Evolutionary conservation across 257 asterid genomes (phyloP), one percentile per base, ranked within the genome.

Genomic region (Sherardia arvensis): DNA sequence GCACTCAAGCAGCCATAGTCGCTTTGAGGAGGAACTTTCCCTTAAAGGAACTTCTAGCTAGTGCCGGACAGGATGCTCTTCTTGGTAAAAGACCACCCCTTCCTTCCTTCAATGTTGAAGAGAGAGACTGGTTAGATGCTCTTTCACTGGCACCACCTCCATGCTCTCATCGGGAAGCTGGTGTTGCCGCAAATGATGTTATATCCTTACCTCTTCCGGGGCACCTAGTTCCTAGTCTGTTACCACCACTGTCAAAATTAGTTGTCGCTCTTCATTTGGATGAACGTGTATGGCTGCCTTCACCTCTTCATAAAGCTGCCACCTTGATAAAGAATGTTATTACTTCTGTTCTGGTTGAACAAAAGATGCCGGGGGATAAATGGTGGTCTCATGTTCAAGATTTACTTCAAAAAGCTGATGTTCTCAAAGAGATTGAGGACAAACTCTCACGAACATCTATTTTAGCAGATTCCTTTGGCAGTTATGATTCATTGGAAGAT

Each of bases 81-180:
- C 70, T 61, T 29, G 64, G 62, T 71, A 73, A 77, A 57, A 72
- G 73, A 63, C 86, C 85, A 27, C 75, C 84, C 10, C 84, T 87
- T 78, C 96, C 96, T 34, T 47, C 66, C 26, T 83, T 93, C 78
- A 48, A 78, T 22, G 99, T 93, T 76, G 97, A 85, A 78, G 99
- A 93, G 73, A 78, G 86, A 76, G 97, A 90, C 69, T 93, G 99
- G 99, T 74, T 93, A 80, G 80, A 90, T 79, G 97, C 99, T 74
- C 83, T 90, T 62, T 78, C 85, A 25, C 76, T 83, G 71, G 88
- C 94, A 64, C 89, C 95, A 7, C 94, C 92, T 72, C 99, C 99
- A 40, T 93, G 97, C 69, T 93, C 99, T 65, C 86, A 83, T 30
- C 84, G 99, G 79, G 97, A 93, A 74, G 88, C 87, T 78, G 97